Conservation (phyloP, 2,329 filamentous ascomycete genomes). For the Graphilbum sp. region DNA sequence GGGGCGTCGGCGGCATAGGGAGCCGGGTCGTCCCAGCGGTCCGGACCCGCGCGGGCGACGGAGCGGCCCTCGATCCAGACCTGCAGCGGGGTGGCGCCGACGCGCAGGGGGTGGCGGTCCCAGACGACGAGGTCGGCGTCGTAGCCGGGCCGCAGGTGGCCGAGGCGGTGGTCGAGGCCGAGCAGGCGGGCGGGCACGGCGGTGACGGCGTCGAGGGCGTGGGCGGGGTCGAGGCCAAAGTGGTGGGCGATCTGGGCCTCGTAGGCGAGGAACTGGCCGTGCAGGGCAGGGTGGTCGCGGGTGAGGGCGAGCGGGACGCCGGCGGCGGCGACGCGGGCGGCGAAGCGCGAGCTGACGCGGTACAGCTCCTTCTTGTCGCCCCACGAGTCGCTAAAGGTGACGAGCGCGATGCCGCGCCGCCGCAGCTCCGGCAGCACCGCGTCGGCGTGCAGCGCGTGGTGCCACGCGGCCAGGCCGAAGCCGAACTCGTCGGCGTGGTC, state of each 20-base stretch:
- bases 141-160: conserved; percentile 25
- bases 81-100: conserved; percentile 27
- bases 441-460: conserved; percentile 24
- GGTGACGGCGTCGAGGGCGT: conserved; percentile 26
- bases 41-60: conserved; percentile 13
- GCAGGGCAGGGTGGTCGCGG: conserved; percentile 1
- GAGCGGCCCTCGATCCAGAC: conserved; percentile 29
- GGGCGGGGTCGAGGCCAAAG: conserved; percentile 22
- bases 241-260: conserved; percentile 17
- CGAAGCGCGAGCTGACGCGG: conserved; percentile 20
- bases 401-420: conserved; percentile 24
- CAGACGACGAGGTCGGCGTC: conserved; percentile 34
- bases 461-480: conserved; percentile 22
- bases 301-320: conserved; percentile 20
- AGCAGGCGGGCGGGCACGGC: conserved; percentile 25
- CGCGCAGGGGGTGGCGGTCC: conserved; percentile 28
- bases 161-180: conserved; percentile 10
- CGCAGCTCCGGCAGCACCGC: conserved; percentile 21
- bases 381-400: conserved; percentile 24
- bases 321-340: conserved; percentile 22
- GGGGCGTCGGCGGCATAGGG: neutral
- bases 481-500: conserved; percentile 25
- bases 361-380: conserved; percentile 27
- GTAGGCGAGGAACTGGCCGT: conserved; percentile 2
- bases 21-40: neutral